Conservation (phyloP, 176 grass and related monocot genomes). For the Dendrocalamus sinicus region DNA sequence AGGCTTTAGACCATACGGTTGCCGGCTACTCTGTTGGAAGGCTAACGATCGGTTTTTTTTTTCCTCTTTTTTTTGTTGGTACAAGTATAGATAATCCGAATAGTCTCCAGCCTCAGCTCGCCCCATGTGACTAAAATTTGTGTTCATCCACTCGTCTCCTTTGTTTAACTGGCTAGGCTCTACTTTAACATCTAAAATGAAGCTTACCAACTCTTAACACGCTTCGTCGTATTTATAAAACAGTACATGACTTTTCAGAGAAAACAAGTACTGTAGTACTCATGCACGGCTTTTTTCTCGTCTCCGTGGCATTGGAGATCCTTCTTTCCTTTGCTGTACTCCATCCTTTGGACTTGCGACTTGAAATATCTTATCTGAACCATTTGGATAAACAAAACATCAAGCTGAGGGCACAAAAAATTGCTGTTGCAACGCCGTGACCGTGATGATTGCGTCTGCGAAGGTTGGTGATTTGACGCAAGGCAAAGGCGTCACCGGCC, state of each 20-base stretch:
- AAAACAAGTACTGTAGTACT: no score
- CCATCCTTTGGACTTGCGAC: not conserved
- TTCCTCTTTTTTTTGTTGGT: not conserved
- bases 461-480: not conserved
- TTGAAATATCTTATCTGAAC: not conserved
- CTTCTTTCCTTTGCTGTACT: not conserved
- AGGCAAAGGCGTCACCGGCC: constrained; percentile 33
- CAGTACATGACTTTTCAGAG: no score
- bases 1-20: no score
- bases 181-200: not conserved
- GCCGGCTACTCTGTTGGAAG: no score
- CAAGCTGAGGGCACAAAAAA: constrained; percentile 2
- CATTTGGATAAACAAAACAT: not conserved
- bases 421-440: not conserved
- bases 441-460: not conserved
- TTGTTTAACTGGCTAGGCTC: not conserved
- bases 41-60: no score
- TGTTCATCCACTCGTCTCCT: not conserved
- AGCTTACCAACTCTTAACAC: not conserved
- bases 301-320: not conserved
- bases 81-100: not conserved
- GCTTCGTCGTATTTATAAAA: not conserved
- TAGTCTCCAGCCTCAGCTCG: not conserved
- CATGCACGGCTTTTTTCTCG: no score
- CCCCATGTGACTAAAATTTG: not conserved